A percentile compares a stretch with the other conserved stretches of the same genome.
These are phyloP conservation scores for Penicillium malachiteum DNA, from an alignment of 495 filamentous ascomycete species.

Conservation along the genomic window DNA sequence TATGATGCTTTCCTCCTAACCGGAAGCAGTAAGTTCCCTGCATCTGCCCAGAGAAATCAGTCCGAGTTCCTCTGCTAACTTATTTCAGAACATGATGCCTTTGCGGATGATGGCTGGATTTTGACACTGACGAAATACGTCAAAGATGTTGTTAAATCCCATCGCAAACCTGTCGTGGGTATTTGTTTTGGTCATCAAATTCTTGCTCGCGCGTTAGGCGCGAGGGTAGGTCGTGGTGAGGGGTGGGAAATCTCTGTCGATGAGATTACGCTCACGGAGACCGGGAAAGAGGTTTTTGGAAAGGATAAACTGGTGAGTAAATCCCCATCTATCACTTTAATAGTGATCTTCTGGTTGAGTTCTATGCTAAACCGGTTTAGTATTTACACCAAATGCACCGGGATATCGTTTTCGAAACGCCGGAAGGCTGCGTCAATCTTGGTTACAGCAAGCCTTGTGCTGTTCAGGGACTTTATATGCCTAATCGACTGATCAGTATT, in stretches of 20 bases:
- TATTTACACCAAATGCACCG: conserved; percentile 84
- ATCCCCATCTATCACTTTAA: background rate
- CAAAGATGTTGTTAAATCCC: conserved; percentile 47
- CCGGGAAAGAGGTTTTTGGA: conserved; percentile 68
- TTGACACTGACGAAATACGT: conserved; percentile 64
- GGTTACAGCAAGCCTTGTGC: conserved; percentile 62
- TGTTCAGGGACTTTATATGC: conserved; percentile 74
- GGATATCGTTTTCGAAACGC: conserved; percentile 67
- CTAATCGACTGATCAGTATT: conserved; percentile 62
- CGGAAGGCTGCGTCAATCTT: conserved; percentile 59
- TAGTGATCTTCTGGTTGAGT: background rate
- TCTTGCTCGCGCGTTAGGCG: conserved; percentile 71
- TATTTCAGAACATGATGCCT: conserved; percentile 51
- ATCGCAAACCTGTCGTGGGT: conserved; percentile 67
- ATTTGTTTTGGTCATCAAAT: conserved; percentile 95
- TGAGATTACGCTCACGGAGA: conserved; percentile 60
- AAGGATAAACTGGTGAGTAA: conserved; percentile 59
- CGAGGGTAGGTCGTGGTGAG: conserved; percentile 58
- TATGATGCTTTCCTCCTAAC: conserved; percentile 76
- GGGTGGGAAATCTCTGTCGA: conserved; percentile 79
- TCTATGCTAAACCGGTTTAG: conserved; percentile 37
- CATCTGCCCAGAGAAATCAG: background rate
- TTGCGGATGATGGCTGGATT: conserved; percentile 71
- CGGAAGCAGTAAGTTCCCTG: conserved; percentile 54
- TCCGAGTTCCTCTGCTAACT: background rate